phyloP scores from a whole-genome alignment of 2,329 filamentous ascomycete genomes.

The Aspergillus sp. region DNA sequence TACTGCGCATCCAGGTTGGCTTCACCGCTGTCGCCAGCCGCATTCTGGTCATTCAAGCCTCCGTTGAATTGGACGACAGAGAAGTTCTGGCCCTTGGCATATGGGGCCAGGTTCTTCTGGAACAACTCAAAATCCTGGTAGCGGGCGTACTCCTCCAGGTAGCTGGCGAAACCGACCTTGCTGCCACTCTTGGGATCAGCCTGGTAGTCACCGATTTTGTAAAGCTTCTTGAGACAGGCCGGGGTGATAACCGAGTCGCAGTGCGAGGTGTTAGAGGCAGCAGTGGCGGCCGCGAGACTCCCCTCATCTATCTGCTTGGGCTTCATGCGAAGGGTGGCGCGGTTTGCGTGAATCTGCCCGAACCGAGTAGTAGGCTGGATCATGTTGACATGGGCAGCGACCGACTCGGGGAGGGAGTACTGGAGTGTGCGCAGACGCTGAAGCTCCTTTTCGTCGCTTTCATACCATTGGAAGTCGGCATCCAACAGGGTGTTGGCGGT shows the following conservation, averaged over 20 bases:
- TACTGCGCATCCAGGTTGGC: conserved; percentile 50
- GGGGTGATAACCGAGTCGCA: conserved; percentile 45
- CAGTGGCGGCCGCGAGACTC: conserved; percentile 13
- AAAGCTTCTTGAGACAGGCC: conserved; percentile 43
- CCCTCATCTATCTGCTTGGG: conserved; percentile 12
- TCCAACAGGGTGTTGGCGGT: conserved; percentile 33
- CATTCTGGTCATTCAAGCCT: conserved; percentile 31
- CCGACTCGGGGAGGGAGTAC: conserved; percentile 34
- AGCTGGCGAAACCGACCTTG: conserved; percentile 43
- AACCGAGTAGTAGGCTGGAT: conserved; percentile 41
- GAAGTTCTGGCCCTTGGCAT: conserved; percentile 41
- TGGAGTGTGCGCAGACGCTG: conserved; percentile 34
- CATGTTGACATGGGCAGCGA: conserved; percentile 34
- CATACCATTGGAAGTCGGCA: conserved; percentile 37
- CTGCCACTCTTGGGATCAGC: conserved; percentile 31
- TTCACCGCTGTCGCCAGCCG: conserved; percentile 38
- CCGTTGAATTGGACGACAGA: conserved; percentile 40
- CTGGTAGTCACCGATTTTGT: conserved; percentile 40
- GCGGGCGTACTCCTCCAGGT: conserved; percentile 46
- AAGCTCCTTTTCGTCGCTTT: conserved; percentile 18
- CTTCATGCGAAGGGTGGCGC: conserved; percentile 18
- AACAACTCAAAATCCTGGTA: conserved; percentile 44
- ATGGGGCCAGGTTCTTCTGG: conserved; percentile 32
- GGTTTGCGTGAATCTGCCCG: conserved; percentile 28
- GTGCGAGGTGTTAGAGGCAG: conserved; percentile 19